phyloP scores from a whole-genome alignment of 2,329 filamentous ascomycete genomes.

The Neoarthrinium moseri region DNA sequence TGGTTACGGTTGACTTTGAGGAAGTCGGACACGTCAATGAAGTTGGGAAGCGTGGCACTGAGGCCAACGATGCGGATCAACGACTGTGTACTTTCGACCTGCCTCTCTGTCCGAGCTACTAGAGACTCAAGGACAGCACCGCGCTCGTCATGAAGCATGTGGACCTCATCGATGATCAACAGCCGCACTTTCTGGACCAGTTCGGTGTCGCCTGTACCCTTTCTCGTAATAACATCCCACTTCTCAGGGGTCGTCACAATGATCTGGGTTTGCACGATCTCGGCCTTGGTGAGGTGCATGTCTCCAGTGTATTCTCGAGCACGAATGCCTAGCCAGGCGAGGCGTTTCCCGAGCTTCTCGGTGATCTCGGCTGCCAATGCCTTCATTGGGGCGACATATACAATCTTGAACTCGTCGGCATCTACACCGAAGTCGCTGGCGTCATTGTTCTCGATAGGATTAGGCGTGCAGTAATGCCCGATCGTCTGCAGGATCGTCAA shows the following conservation, averaged over 20 bases:
- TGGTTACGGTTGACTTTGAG: slow-evolving; percentile 91
- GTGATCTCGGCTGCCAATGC: slow-evolving; percentile 95
- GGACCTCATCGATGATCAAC: slow-evolving; percentile 97
- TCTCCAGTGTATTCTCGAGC: slow-evolving; percentile 95
- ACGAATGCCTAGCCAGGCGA: slow-evolving; percentile 90
- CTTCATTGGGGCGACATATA: slow-evolving; percentile 99
- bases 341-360: slow-evolving; percentile 84
- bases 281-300: slow-evolving; percentile 96
- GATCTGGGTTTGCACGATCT: slow-evolving; percentile 94
- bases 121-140: slow-evolving; percentile 95
- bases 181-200: slow-evolving; percentile 95
- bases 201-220: slow-evolving; percentile 95
- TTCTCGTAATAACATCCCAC: slow-evolving; percentile 97
- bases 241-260: slow-evolving; percentile 99
- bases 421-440: slow-evolving; percentile 80
- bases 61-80: slow-evolving; percentile 94
- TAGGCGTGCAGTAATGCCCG: slow-evolving; percentile 79
- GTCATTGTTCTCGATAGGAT: slow-evolving; percentile 70
- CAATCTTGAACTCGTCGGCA: slow-evolving; percentile 90
- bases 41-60: slow-evolving; percentile 94
- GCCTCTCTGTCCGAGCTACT: slow-evolving; percentile 89
- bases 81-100: slow-evolving; percentile 97
- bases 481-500: slow-evolving; percentile 90
- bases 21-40: slow-evolving; percentile 94
- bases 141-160: slow-evolving; percentile 98